These are phyloP conservation scores for Leavenworthia alabamica DNA, from an alignment of 345 rosid genomes.

Conservation along the genomic window DNA sequence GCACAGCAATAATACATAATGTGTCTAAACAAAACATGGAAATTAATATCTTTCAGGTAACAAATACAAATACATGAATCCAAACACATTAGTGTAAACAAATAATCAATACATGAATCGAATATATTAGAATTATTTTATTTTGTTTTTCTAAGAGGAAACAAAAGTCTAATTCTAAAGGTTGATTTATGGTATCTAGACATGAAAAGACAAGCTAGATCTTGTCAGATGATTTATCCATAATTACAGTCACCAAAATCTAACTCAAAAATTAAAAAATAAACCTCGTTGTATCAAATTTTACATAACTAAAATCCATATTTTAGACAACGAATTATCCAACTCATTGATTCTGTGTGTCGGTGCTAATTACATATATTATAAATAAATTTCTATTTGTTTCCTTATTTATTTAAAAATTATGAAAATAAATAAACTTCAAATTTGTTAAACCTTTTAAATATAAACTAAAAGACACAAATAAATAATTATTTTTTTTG, in stretches of 20 bases:
- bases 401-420: background rate
- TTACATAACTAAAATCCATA: background rate
- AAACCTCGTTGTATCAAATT: background rate
- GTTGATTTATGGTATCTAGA: background rate
- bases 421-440: background rate
- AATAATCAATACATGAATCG: no score
- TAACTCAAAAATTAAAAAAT: background rate
- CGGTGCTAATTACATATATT: conserved; percentile 25
- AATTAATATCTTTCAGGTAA: background rate
- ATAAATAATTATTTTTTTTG: background rate
- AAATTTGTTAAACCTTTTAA: conserved; percentile 6
- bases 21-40: conserved; percentile 47
- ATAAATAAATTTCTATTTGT: background rate
- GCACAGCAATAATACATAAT: conserved; percentile 81
- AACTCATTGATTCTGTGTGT: conserved; percentile 8
- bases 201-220: conserved; percentile 3
- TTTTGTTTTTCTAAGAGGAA: background rate
- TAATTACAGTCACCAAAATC: conserved; percentile 12
- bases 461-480: conserved; percentile 1
- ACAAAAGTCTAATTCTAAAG: background rate
- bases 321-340: background rate
- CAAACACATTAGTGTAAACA: no score
- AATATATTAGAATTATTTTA: background rate
- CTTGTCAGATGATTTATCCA: conserved; percentile 6
- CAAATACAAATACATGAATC: background rate